These are phyloP conservation scores for Theileria parva DNA, from an alignment of 169 alveolate genomes.

Conservation along the genomic window DNA sequence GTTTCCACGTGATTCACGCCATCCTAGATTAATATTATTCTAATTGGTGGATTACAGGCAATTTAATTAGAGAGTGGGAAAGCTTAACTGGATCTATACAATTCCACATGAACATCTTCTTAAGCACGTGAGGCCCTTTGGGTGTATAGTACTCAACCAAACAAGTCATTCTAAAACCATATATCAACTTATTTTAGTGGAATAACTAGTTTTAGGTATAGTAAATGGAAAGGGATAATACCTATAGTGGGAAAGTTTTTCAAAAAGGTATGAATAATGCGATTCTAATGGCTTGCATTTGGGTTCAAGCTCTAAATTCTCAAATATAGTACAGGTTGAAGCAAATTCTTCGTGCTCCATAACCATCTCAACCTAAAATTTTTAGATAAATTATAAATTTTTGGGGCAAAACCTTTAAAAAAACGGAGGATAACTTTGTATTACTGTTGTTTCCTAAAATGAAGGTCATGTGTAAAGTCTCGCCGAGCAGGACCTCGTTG, in stretches of 20 bases:
- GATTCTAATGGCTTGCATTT: constrained; percentile 27
- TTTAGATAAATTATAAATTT: neutral
- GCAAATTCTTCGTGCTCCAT: constrained; percentile 24
- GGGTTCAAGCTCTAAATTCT: constrained; percentile 27
- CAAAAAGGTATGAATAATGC: constrained; percentile 10
- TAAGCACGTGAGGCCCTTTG: constrained; percentile 24
- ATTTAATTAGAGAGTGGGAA: constrained; percentile 3
- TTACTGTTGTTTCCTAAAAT: constrained; percentile 30
- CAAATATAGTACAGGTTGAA: constrained; percentile 5
- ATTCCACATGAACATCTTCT: constrained; percentile 37
- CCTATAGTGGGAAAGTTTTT: constrained; percentile 14
- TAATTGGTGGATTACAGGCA: constrained; percentile 11
- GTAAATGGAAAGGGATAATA: neutral
- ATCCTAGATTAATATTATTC: neutral
- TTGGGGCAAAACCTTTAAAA: constrained; percentile 11
- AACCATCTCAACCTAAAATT: constrained; percentile 34
- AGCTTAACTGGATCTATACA: constrained; percentile 30
- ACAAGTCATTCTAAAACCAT: constrained; percentile 12
- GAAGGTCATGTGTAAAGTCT: constrained; percentile 36
- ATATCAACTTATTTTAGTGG: neutral
- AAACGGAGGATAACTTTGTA: constrained; percentile 19
- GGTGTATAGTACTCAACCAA: constrained; percentile 14
- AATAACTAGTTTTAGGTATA: neutral
- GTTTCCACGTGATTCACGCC: constrained; percentile 45
- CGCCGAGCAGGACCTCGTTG: constrained; percentile 47